Evolutionary conservation across 2,329 filamentous ascomycete genomes (phyloP).

Genomic region (Fusarium mangiferae): DNA sequence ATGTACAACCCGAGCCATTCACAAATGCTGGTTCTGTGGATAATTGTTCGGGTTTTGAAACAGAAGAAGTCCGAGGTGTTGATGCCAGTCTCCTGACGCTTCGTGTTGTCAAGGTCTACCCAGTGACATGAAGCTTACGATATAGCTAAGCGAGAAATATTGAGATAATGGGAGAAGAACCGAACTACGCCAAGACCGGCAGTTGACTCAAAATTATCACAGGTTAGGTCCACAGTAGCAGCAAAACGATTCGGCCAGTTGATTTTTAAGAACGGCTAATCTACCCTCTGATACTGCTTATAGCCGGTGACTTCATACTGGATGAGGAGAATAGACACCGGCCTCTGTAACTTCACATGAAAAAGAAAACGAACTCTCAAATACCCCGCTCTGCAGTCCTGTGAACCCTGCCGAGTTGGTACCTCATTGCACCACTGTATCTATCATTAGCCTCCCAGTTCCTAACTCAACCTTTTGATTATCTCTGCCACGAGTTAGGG

Average conservation of each 20-base stretch:
- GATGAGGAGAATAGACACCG: background rate
- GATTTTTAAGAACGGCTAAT: no score
- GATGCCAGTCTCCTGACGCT: background rate
- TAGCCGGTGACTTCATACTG: background rate
- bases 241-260: background rate
- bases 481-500: no score
- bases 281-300: background rate
- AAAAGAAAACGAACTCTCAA: no score
- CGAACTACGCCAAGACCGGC: no score
- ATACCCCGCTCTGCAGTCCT: background rate
- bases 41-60: background rate
- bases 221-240: background rate
- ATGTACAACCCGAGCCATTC: background rate
- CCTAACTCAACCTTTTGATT: fast-evolving
- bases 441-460: background rate
- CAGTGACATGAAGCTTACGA: no score
- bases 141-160: background rate
- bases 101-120: no score
- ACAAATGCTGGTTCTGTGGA: background rate
- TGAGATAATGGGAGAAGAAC: background rate
- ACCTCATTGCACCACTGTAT: background rate
- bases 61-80: background rate
- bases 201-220: background rate
- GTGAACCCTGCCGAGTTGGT: background rate
- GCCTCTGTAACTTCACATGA: no score